These are phyloP conservation scores for Backusella parvicylindrica DNA, from an alignment of 192 early-diverging fungal genomes.

Conservation along the genomic window DNA sequence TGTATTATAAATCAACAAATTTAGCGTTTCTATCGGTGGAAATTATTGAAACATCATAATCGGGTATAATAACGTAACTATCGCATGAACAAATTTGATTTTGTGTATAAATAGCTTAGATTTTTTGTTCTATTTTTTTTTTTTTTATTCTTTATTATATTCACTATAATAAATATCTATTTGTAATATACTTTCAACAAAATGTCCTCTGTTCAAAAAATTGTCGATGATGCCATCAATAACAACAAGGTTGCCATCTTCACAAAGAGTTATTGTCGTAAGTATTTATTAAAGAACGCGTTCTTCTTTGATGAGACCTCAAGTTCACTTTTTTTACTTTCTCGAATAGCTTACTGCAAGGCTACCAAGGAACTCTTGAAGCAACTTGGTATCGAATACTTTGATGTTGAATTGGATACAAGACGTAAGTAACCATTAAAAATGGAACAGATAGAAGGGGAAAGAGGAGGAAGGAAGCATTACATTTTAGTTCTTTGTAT, in stretches of 20 bases:
- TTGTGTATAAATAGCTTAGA: not conserved
- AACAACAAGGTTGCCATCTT: slow-evolving; percentile 63
- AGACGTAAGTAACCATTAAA: slow-evolving; percentile 41
- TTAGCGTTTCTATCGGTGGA: not conserved
- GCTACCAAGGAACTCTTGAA: slow-evolving; percentile 48
- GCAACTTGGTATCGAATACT: slow-evolving; percentile 33
- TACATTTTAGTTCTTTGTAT: not conserved
- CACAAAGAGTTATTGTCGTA: slow-evolving; percentile 70
- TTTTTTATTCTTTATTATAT: not conserved
- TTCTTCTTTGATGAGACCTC: not conserved
- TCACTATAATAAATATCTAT: not conserved
- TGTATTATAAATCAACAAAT: not conserved
- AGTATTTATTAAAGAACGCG: slow-evolving; percentile 10
- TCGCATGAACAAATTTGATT: not conserved
- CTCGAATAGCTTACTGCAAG: slow-evolving; percentile 48
- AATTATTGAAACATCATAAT: not conserved
- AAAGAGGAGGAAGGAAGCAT: not conserved
- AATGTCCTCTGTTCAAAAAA: slow-evolving; percentile 29
- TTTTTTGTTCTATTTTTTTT: not conserved
- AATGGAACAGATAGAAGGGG: not conserved
- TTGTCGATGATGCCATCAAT: slow-evolving; percentile 41
- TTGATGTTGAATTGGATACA: slow-evolving; percentile 52
- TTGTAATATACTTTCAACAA: not conserved
- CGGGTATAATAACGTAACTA: not conserved
- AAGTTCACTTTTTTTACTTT: not conserved